phyloP scores from a whole-genome alignment of 2,329 filamentous ascomycete genomes.

The Ophiocordyceps australis region DNA sequence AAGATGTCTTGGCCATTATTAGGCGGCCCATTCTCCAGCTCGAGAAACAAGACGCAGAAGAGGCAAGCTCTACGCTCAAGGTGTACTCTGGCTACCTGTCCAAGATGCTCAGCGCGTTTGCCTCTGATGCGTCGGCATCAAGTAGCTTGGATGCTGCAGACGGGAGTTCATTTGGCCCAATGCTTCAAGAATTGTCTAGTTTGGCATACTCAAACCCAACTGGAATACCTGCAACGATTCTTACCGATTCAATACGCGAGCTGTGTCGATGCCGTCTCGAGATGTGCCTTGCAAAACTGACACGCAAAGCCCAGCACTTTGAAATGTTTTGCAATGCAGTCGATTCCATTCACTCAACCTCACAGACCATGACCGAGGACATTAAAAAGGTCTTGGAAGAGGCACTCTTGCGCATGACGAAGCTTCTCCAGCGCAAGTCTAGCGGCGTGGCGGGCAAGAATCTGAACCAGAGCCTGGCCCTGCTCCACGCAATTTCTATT shows the following conservation, averaged over 20 bases:
- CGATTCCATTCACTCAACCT: conserved; percentile 30
- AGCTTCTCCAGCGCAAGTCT: conserved; percentile 25
- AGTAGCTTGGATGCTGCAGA: too few species aligned
- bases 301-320: conserved; percentile 33
- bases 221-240: conserved; percentile 18
- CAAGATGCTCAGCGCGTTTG: conserved; percentile 24
- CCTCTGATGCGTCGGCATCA: conserved; percentile 4
- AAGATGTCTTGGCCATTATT: conserved; percentile 29
- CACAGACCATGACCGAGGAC: conserved; percentile 35
- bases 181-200: conserved; percentile 32
- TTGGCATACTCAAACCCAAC: conserved; percentile 34
- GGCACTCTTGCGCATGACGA: conserved; percentile 32
- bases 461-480: conserved; percentile 46
- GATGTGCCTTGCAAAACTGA: conserved; percentile 38
- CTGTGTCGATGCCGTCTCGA: conserved; percentile 36
- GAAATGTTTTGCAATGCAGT: conserved; percentile 34
- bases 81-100: conserved; percentile 35
- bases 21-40: conserved; percentile 20
- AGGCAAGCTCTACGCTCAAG: conserved; percentile 19
- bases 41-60: conserved; percentile 7
- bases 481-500: conserved; percentile 71
- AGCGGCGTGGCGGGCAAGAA: conserved; percentile 16
- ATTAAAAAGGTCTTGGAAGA: conserved; percentile 32
- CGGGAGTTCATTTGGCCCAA: conserved; percentile 14
- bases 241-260: conserved; percentile 34